These are phyloP conservation scores for Shiraia sp. DNA, from an alignment of 2,329 filamentous ascomycete genomes.

Conservation along the genomic window DNA sequence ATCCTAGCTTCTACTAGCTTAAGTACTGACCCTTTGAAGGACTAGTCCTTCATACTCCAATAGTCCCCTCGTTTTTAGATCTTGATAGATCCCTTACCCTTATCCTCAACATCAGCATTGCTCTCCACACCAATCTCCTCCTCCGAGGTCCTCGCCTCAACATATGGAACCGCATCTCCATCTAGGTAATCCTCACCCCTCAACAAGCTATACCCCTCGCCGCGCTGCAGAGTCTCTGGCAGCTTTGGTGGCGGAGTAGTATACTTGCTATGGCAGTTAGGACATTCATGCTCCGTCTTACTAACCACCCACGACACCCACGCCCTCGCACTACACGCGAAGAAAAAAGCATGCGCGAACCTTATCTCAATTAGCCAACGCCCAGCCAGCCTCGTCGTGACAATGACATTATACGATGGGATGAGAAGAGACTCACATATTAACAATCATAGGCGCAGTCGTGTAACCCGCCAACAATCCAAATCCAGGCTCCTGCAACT, in stretches of 20 bases:
- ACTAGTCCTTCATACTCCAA: too few species aligned
- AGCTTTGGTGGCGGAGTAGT: background rate
- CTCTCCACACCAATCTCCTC: slow-evolving; percentile 8
- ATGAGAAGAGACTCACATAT: slow-evolving; percentile 12
- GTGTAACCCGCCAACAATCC: slow-evolving; percentile 19
- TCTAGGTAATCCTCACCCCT: slow-evolving; percentile 22
- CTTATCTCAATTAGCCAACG: too few species aligned
- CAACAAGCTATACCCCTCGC: slow-evolving; percentile 19
- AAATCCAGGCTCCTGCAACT: slow-evolving; percentile 4
- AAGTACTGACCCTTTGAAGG: background rate
- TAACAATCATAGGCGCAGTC: slow-evolving; percentile 22
- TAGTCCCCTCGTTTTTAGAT: slow-evolving; percentile 1
- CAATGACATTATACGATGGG: too few species aligned
- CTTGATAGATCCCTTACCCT: slow-evolving; percentile 12
- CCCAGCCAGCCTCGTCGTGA: too few species aligned
- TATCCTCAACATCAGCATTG: slow-evolving; percentile 6
- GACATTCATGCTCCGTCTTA: slow-evolving; percentile 14
- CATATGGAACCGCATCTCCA: slow-evolving; percentile 15
- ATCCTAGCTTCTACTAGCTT: background rate
- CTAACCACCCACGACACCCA: background rate
- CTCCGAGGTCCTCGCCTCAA: slow-evolving; percentile 7
- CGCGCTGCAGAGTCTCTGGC: slow-evolving; percentile 4
- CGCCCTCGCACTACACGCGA: slow-evolving; percentile 8
- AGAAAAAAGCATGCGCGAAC: slow-evolving; percentile 14
- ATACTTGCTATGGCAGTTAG: slow-evolving; percentile 19